Evolutionary conservation across 306 rosid species (phyloP).

Genomic region (Glycine tomentella): DNA sequence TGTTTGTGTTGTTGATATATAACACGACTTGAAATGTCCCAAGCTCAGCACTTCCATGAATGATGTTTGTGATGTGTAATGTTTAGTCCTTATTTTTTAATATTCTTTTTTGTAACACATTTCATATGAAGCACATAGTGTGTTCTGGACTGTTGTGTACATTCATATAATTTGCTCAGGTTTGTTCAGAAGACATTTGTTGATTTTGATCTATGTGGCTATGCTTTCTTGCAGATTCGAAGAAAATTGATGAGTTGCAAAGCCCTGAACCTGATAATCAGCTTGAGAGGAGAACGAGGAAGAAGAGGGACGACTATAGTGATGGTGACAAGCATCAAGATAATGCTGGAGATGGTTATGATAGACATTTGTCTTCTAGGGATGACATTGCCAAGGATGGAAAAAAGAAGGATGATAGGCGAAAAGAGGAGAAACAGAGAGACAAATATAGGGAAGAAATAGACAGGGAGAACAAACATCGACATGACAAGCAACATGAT

Average conservation of each 20-base stretch:
- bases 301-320: slow-evolving; percentile 70
- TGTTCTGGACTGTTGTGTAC: slow-evolving; percentile 14
- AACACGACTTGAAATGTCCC: neutral
- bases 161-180: slow-evolving; percentile 1
- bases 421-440: slow-evolving; percentile 79
- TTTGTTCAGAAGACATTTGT: slow-evolving; percentile 21
- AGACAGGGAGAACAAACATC: slow-evolving; percentile 78
- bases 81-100: too few relatives aligned
- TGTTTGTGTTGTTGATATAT: neutral
- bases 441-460: slow-evolving; percentile 79
- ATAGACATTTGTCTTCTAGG: slow-evolving; percentile 65
- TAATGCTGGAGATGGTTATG: slow-evolving; percentile 64
- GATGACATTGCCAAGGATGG: slow-evolving; percentile 76
- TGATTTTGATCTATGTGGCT: slow-evolving; percentile 36
- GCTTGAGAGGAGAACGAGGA: slow-evolving; percentile 72
- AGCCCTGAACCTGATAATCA: slow-evolving; percentile 78
- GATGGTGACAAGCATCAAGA: slow-evolving; percentile 74
- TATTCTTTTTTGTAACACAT: too few relatives aligned
- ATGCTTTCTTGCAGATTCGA: slow-evolving; percentile 59
- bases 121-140: slow-evolving; percentile 13
- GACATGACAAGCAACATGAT: slow-evolving; percentile 77
- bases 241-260: slow-evolving; percentile 65
- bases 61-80: too few relatives aligned
- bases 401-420: slow-evolving; percentile 83
- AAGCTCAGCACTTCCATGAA: neutral